Conservation (phyloP, 768 basidiomycete species). For the Lentinula guzmanii region DNA sequence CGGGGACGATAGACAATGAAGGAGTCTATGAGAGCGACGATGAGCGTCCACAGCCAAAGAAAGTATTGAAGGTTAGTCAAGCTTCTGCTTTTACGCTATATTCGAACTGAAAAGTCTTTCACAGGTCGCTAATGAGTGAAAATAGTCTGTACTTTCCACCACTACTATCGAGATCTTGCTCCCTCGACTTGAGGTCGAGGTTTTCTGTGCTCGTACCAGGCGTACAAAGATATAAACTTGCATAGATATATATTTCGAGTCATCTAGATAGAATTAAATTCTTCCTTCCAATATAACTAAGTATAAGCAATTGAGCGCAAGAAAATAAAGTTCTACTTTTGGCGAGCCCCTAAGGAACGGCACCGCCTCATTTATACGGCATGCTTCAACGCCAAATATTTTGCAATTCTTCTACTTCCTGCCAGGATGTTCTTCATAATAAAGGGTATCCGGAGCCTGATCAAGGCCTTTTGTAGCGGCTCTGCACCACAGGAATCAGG, state of each 20-base stretch:
- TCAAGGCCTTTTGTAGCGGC: conserved; percentile 5
- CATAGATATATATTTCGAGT: not conserved
- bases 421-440: conserved; percentile 7
- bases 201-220: not conserved
- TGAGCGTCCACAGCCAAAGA: not conserved
- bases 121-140: not conserved
- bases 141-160: not conserved
- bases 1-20: not conserved
- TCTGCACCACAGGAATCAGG: conserved; percentile 2
- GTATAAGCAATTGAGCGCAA: too few species aligned
- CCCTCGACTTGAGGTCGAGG: not conserved
- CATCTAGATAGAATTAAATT: not conserved
- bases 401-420: not conserved
- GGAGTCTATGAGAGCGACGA: not conserved
- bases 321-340: too few species aligned
- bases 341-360: too few species aligned
- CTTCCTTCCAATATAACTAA: too few species aligned
- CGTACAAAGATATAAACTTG: not conserved
- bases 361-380: not conserved
- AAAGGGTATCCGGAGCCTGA: not conserved
- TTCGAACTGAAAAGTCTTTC: not conserved
- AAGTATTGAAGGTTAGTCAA: not conserved
- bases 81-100: not conserved
- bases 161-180: not conserved
- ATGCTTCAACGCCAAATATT: not conserved